Evolutionary conservation across 805 yeast species (phyloP).

Genomic region (Schizosaccharomyces osmophilus): DNA sequence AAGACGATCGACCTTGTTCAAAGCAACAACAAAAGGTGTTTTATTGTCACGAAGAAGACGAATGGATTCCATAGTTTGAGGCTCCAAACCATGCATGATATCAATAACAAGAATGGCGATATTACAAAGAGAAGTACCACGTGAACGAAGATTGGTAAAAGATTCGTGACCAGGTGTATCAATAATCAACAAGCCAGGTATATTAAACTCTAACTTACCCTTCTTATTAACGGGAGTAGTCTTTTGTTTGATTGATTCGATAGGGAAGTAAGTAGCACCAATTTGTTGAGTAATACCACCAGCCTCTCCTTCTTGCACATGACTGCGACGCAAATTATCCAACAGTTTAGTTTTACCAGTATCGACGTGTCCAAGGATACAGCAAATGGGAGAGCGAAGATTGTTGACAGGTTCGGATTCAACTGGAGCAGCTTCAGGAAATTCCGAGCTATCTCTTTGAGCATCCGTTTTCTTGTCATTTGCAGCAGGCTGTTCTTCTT

Average conservation of each 20-base stretch:
- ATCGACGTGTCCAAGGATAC: conserved; percentile 98
- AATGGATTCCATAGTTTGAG: conserved; percentile 87
- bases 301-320: conserved; percentile 99
- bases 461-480: conserved; percentile 7
- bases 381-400: conserved; percentile 94
- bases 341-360: conserved; percentile 95
- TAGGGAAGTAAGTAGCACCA: conserved; percentile 98
- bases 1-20: conserved; percentile 90
- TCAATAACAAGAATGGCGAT: conserved; percentile 96
- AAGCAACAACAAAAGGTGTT: conserved; percentile 92
- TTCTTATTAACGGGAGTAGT: conserved; percentile 79
- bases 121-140: conserved; percentile 98
- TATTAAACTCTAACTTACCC: conserved; percentile 57
- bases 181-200: conserved; percentile 86
- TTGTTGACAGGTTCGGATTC: conserved; percentile 15
- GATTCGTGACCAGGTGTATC: conserved; percentile 99
- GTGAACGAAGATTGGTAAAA: conserved; percentile 84
- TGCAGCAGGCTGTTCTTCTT: conserved; percentile 26
- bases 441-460: conserved; percentile 3
- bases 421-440: conserved; percentile 12
- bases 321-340: conserved; percentile 93
- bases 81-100: conserved; percentile 97
- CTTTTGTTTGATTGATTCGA: conserved; percentile 73
- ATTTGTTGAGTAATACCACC: conserved; percentile 99
- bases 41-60: conserved; percentile 80